These are phyloP conservation scores for Glutinoglossum americanum DNA, from an alignment of 495 filamentous ascomycete genomes.

Conservation along the genomic window DNA sequence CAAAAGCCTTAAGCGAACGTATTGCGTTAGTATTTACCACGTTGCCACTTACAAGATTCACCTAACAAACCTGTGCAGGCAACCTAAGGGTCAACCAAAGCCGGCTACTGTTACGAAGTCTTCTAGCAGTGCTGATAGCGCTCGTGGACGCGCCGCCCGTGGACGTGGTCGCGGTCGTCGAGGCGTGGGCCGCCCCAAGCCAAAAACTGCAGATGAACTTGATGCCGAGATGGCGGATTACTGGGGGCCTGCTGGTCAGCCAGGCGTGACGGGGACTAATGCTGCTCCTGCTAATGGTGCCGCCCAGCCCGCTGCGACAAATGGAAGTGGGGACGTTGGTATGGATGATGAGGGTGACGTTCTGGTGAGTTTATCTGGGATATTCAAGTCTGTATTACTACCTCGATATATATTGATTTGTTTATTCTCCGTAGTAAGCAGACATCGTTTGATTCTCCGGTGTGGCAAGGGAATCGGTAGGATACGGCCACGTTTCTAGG, in stretches of 20 bases:
- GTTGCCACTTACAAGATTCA: not conserved
- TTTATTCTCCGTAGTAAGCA: not conserved
- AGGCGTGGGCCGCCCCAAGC: constrained; percentile 44
- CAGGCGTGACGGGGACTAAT: not conserved
- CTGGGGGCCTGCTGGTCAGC: constrained; percentile 24
- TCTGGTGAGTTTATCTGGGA: not conserved
- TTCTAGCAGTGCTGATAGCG: constrained; percentile 19
- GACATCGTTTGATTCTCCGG: not conserved
- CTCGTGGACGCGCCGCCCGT: constrained; percentile 20
- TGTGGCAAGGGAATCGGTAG: not conserved
- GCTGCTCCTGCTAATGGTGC: not conserved
- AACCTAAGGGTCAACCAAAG: constrained; percentile 58
- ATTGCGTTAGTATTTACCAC: constrained; percentile 38
- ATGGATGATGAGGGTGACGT: constrained; percentile 1
- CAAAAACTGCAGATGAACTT: constrained; percentile 75
- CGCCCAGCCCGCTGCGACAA: not conserved
- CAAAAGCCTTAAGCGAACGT: constrained; percentile 69
- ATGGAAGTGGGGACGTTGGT: not conserved
- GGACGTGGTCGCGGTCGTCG: constrained; percentile 28
- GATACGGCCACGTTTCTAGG: not conserved
- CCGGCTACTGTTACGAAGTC: constrained; percentile 54
- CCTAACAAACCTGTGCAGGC: constrained; percentile 18
- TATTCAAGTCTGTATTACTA: not conserved
- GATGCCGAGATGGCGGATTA: constrained; percentile 92
- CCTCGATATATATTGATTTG: not conserved